Percentiles rank a stretch among this genome's conserved stretches.
phyloP scores from a whole-genome alignment of 805 yeast species.

The Kuraishia floccosa region DNA sequence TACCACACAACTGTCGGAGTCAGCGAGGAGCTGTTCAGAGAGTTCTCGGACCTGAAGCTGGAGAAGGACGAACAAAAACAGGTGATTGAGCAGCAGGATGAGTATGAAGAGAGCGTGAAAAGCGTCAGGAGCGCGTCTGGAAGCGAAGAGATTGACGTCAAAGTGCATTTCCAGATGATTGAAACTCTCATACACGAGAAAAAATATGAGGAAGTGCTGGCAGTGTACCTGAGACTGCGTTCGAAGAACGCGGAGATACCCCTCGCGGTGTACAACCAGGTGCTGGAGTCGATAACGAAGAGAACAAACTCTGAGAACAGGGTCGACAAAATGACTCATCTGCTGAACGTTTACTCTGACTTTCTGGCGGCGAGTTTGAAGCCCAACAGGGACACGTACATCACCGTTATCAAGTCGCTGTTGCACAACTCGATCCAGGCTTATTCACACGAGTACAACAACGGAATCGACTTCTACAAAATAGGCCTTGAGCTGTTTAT shows the following conservation, averaged over 20 bases:
- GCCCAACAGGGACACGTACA: constrained; percentile 46
- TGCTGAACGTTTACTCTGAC: constrained; percentile 61
- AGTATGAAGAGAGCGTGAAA: too few species aligned
- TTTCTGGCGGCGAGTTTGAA: constrained; percentile 39
- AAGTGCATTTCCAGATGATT: too few species aligned
- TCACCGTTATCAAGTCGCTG: constrained; percentile 36
- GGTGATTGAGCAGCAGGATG: too few species aligned
- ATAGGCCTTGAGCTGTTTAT: constrained; percentile 36
- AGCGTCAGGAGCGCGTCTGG: too few species aligned
- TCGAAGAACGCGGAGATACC: constrained; percentile 32
- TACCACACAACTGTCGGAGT: too few species aligned
- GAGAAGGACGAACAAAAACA: too few species aligned
- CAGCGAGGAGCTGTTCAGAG: too few species aligned
- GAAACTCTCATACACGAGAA: constrained; percentile 9
- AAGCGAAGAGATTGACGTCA: too few species aligned
- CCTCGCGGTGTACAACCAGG: constrained; percentile 37
- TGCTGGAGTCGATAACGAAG: constrained; percentile 39
- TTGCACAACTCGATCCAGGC: constrained; percentile 36
- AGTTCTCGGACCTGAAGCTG: too few species aligned
- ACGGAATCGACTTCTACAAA: constrained; percentile 34
- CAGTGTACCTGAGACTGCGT: constrained; percentile 18
- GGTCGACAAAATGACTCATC: constrained; percentile 49
- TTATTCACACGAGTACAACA: constrained; percentile 19
- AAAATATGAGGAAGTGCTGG: constrained; percentile 21
- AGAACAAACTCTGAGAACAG: constrained; percentile 39